Evolutionary conservation across 2,329 filamentous ascomycete genomes (phyloP).

Genomic region (Cladosporium velox): DNA sequence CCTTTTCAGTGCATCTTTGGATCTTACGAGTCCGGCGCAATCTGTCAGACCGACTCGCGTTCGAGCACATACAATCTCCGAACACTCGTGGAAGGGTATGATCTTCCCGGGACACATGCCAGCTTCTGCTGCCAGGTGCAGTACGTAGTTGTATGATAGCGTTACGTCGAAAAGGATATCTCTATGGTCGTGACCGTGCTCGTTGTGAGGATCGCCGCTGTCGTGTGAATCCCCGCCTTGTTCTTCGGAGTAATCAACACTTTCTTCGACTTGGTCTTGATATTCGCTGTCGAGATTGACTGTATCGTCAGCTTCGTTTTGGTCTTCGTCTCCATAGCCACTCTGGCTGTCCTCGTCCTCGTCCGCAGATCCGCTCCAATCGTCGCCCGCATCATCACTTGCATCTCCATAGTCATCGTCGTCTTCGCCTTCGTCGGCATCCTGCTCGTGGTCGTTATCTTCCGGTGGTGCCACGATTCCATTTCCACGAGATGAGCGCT

Average conservation of each 20-base stretch:
- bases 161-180: neutral
- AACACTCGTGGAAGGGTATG: too few relatives aligned
- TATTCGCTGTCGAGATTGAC: neutral
- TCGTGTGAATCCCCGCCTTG: neutral
- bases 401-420: neutral
- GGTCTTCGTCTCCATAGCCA: neutral
- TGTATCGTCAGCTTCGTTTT: neutral
- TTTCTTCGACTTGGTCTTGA: neutral
- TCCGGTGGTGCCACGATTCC: too few relatives aligned
- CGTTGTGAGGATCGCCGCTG: neutral
- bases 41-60: too few relatives aligned
- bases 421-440: neutral
- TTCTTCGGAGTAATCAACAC: neutral
- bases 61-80: too few relatives aligned
- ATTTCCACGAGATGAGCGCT: neutral
- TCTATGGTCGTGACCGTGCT: too few relatives aligned
- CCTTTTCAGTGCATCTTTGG: too few relatives aligned
- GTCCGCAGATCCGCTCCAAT: neutral
- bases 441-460: neutral
- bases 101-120: too few relatives aligned
- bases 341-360: neutral
- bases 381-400: neutral
- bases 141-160: neutral
- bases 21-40: too few relatives aligned
- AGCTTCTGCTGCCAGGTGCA: neutral